A percentile compares a stretch with the other conserved stretches of the same genome.
These are phyloP conservation scores for Peronospora belbahrii DNA, from an alignment of 352 stramenopile genomes.

Conservation along the genomic window DNA sequence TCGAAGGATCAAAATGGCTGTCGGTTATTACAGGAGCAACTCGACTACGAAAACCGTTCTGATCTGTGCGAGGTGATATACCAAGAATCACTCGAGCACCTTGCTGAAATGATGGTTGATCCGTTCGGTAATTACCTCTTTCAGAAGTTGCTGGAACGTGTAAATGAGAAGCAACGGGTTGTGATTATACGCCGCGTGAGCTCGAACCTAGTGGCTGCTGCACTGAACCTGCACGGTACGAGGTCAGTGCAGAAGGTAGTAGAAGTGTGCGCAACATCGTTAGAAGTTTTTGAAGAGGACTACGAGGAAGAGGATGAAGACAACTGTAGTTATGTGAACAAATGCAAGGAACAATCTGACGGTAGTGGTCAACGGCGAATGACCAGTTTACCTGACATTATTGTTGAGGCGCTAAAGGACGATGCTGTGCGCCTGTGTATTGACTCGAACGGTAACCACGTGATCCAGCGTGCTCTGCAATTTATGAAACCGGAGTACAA, in stretches of 20 bases:
- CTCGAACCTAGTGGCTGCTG: slow-evolving; percentile 90
- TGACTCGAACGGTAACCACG: slow-evolving; percentile 97
- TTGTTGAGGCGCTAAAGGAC: slow-evolving; percentile 91
- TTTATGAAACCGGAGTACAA: slow-evolving; percentile 92
- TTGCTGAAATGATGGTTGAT: slow-evolving; percentile 97
- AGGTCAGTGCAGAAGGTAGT: slow-evolving; percentile 98
- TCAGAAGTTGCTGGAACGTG: slow-evolving; percentile 97
- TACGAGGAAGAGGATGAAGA: slow-evolving; percentile 34
- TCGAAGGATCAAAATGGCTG: slow-evolving; percentile 97
- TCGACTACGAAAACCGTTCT: slow-evolving; percentile 90
- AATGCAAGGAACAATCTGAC: slow-evolving; percentile 14
- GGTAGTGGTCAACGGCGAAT: slow-evolving; percentile 14
- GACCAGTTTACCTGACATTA: slow-evolving; percentile 77
- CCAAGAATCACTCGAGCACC: slow-evolving; percentile 93
- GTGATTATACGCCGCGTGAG: slow-evolving; percentile 91
- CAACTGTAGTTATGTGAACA: slow-evolving; percentile 22
- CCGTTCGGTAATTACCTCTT: slow-evolving; percentile 99
- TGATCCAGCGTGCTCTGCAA: slow-evolving; percentile 95
- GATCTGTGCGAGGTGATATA: slow-evolving; percentile 92
- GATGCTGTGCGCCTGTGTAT: slow-evolving; percentile 94
- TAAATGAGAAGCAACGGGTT: slow-evolving; percentile 84
- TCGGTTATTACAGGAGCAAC: slow-evolving; percentile 93
- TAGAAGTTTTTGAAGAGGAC: slow-evolving; percentile 52
- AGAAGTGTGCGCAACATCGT: slow-evolving; percentile 88
- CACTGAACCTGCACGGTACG: slow-evolving; percentile 97